A percentile compares a stretch with the other conserved stretches of the same genome.
Evolutionary conservation across 2,329 filamentous ascomycete genomes (phyloP).

Genomic region (Trichophyton simii): DNA sequence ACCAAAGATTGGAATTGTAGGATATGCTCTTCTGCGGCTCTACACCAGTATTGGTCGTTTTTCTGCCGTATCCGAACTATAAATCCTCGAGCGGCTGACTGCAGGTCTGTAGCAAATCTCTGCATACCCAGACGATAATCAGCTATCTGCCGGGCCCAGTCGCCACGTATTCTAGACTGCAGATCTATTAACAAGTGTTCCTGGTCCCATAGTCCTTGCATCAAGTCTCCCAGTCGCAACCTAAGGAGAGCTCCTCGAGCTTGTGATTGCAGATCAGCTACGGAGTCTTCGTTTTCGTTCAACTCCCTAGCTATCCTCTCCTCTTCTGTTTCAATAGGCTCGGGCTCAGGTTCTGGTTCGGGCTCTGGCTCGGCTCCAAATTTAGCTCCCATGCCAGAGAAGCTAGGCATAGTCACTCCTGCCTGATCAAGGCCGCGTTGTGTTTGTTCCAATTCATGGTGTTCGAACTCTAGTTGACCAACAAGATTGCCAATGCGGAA

Average conservation of each 20-base stretch:
- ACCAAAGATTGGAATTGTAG: slow-evolving; percentile 70
- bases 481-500: slow-evolving; percentile 96
- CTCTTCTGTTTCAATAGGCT: slow-evolving; percentile 72
- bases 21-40: slow-evolving; percentile 57
- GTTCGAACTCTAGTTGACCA: slow-evolving; percentile 91
- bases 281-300: slow-evolving; percentile 56
- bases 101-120: slow-evolving; percentile 63
- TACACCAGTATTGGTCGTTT: slow-evolving; percentile 58
- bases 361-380: slow-evolving; percentile 77
- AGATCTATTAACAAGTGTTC: slow-evolving; percentile 69
- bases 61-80: slow-evolving; percentile 53
- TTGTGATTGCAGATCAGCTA: slow-evolving; percentile 77
- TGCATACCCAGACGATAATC: slow-evolving; percentile 75
- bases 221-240: slow-evolving; percentile 62
- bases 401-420: slow-evolving; percentile 91
- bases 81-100: slow-evolving; percentile 66
- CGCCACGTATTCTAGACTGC: slow-evolving; percentile 75
- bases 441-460: slow-evolving; percentile 92
- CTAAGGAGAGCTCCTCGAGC: slow-evolving; percentile 68
- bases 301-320: slow-evolving; percentile 75
- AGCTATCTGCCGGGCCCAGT: slow-evolving; percentile 72
- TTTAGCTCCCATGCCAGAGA: slow-evolving; percentile 91
- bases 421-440: slow-evolving; percentile 95
- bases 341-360: slow-evolving; percentile 55
- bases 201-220: slow-evolving; percentile 81